Evolutionary conservation across 805 yeast genomes (phyloP).

Genomic region (Priceomyces melissophilus): DNA sequence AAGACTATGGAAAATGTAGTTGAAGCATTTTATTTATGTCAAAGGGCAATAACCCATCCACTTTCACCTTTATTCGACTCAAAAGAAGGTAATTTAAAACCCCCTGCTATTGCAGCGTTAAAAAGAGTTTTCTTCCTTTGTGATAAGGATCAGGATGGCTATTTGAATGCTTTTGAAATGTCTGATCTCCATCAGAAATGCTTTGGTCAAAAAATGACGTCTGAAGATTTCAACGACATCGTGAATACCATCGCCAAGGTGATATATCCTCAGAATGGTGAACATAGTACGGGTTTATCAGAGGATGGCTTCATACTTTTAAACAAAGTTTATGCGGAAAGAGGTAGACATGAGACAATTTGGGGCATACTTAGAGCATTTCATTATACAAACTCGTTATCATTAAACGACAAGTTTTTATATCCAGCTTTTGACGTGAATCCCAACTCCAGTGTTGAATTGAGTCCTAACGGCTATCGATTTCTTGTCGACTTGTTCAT

Average conservation of each 20-base stretch:
- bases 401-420: conserved; percentile 75
- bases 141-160: conserved; percentile 90
- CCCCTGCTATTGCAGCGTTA: conserved; percentile 70
- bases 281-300: conserved; percentile 53
- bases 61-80: conserved; percentile 90
- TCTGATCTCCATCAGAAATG: conserved; percentile 67
- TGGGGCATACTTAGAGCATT: conserved; percentile 92
- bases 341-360: conserved; percentile 92
- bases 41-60: conserved; percentile 89
- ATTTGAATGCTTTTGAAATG: conserved; percentile 67
- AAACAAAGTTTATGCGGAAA: conserved; percentile 80
- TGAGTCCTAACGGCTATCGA: conserved; percentile 88
- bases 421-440: conserved; percentile 78
- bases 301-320: conserved; percentile 72
- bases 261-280: conserved; percentile 25
- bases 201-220: conserved; percentile 50
- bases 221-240: conserved; percentile 37
- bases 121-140: conserved; percentile 78
- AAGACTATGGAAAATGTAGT: conserved; percentile 79
- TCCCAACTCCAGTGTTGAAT: conserved; percentile 74
- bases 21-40: conserved; percentile 91
- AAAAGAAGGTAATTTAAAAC: conserved; percentile 80
- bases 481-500: conserved; percentile 88
- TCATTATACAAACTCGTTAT: conserved; percentile 87
- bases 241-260: conserved; percentile 26